Evolutionary conservation across 768 basidiomycete species (phyloP), one percentile per base, ranked within the genome.

Genomic region (Holtermanniella nyarrowii): DNA sequence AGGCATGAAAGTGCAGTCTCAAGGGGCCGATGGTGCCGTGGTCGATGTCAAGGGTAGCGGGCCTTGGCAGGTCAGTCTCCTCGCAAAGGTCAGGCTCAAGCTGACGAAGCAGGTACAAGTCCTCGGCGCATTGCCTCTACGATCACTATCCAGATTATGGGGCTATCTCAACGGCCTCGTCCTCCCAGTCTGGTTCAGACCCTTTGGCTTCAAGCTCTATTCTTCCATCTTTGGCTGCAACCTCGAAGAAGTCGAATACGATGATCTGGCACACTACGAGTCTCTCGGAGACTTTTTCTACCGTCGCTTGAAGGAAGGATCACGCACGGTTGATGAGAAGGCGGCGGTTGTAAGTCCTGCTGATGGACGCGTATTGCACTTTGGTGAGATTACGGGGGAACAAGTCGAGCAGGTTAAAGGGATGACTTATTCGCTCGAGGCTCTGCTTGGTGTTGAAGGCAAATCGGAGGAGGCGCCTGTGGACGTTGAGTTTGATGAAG

Each of bases 271-370:
- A n/a, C 67, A 78, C 49, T 99, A 96, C 69, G 78, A 77, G 0
- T 84, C 82, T 68, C 77, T 99, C n/a, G 91, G 91, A 27, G 88
- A 85, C 20, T 99, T 99, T 74, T 97, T 99, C 75, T 91, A 95
- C 71, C 78, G 95, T 26, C 80, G 79, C 58, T 77, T 99, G 53
- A 88, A 85, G 68, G 76, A 78, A 21, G 95, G 88, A 39, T 81
- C 71, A 26, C 78, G 95, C 20, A 88, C 89, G 3, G 82, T 93
- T 18, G 66, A 67, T 23, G 87, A 80, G 24, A 81, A 84, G 16
- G 73, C 79, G 2, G 78, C 95, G 54, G 90, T 88, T 55, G 85
- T 93, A 54, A 89, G 86, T 56, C 95, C 95, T 0, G 91, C 95
- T 1, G 95, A 99, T 60, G 95, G 95, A 2, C 84, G 78, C 0